Evolutionary conservation across 176 grass and related monocot species (phyloP).

Genomic region (Phoenix dactylifera): DNA sequence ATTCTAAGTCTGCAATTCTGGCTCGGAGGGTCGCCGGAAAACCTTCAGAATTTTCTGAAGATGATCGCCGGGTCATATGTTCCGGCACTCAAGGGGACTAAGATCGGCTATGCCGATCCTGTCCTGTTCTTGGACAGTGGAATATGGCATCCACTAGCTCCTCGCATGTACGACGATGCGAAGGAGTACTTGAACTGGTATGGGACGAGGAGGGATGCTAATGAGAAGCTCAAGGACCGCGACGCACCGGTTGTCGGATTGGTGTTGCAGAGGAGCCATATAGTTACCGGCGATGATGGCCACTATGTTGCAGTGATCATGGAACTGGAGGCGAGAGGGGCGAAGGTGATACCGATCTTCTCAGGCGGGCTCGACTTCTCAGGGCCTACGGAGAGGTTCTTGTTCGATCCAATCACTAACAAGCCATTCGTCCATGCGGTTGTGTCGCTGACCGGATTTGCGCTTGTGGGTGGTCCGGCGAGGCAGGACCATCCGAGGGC

Average conservation of each 20-base stretch:
- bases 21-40: constrained; percentile 92
- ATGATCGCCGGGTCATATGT: constrained; percentile 84
- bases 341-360: constrained; percentile 88
- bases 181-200: constrained; percentile 99
- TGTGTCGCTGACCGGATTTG: constrained; percentile 88
- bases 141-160: constrained; percentile 92
- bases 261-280: constrained; percentile 91
- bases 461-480: constrained; percentile 86
- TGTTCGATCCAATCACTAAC: constrained; percentile 57
- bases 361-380: constrained; percentile 90
- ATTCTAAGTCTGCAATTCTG: constrained; percentile 99
- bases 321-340: constrained; percentile 90
- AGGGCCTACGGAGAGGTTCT: constrained; percentile 45
- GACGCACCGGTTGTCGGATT: constrained; percentile 66
- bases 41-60: constrained; percentile 97
- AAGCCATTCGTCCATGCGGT: constrained; percentile 81
- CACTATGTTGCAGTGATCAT: constrained; percentile 99
- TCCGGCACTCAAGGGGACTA: constrained; percentile 44
- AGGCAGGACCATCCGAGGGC: constrained; percentile 95
- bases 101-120: constrained; percentile 71
- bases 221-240: constrained; percentile 39
- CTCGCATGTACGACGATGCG: constrained; percentile 80
- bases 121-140: constrained; percentile 87
- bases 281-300: constrained; percentile 82
- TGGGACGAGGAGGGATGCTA: constrained; percentile 54